Base-by-base conservation (phyloP, 352 stramenopile genomes). In the Plasmopara halstedii region DNA sequence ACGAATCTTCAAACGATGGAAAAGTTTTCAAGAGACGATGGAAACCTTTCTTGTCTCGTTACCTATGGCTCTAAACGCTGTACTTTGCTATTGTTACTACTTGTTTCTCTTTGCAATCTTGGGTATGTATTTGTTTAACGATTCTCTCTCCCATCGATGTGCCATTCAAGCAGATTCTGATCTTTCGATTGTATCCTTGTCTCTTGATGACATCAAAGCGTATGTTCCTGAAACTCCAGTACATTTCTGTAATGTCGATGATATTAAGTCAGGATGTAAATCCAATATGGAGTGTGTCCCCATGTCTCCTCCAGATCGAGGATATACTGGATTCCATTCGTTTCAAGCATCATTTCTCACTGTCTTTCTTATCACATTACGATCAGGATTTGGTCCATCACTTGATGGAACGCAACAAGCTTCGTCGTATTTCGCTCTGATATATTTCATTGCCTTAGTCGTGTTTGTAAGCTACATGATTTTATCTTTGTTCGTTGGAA, bases 391-490 rank as follows among this genome's bases (percentile, higher is more conserved):
- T 46, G 81, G 81, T 0, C 56, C 76, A n/a, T 59, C 75, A 1
- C 67, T 92, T 2, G 81, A 92, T 42, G 81, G 74, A 13, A 74
- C 70, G 10, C 56, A 86, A 22, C 78, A 89, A 27, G 71, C 73
- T 1, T 75, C 73, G 25, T 92, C 78, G 1, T 87, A 78, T 29
- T 73, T 88, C 37, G 64, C 70, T 2, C 80, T 93, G 43, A 50
- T 87, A 47, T 90, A 87, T 37, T 93, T 93, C 49, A 75, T 90
- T 40, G 76, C 53, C 6, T 53, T 90, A 3, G 77, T 89, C 35
- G 73, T 93, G 0, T 88, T 93, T 22, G 76, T 93, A 0, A 89
- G 76, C 27, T 90, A 86, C 56, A 90, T 88, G 74, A 88, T 90
- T 31, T 56, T 87, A 2, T 84, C 78, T 11, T 54, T 93, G 0